Evolutionary conservation across 2,329 filamentous ascomycete species (phyloP), one percentile per base, ranked within the genome.

Genomic region (Aureobasidium sp.): DNA sequence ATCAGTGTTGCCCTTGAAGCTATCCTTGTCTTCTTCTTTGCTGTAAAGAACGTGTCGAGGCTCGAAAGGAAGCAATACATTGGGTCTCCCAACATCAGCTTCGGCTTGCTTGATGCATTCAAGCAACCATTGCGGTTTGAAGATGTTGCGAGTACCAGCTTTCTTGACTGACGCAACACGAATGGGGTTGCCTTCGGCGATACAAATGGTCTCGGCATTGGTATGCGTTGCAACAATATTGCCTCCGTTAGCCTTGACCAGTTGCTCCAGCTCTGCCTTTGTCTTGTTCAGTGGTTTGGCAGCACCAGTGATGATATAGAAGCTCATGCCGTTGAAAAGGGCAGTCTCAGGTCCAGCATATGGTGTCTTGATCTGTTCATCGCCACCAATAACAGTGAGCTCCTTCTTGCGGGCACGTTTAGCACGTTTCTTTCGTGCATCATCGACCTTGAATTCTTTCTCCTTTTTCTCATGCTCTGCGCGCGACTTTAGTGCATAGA

Each of bases 81-180:
- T 82, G 1, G 79, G 59, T 66, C 81, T 74, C 73, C 84, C 73
- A 1, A 70, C 70, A 67, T 87, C 84, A 45, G 74, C 70, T 65
- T 86, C 80, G 48, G 78, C 79, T 66, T 85, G 81, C 36, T 82
- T 81, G 37, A 96, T 80, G 68, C 90, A 94, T 72, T 97, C 91
- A 31, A 89, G 79, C 2, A 97, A 77, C 94, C 94, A 99, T 6
- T 79, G 81, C 0, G 92, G 89, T 25, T 85, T 84, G 62, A 97
- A 81, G 56, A 99, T 87, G 67, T 90, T 87, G 7, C 84, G 81
- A 0, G 83, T 79, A 3, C 85, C 87, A 6, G 79, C 80, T 69
- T 94, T 96, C 64, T 91, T 85, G 9, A 97, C 75, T 11, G 90
- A 91, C 1, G 90, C 89, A 1, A 92, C 91, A 70, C 92, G 92